phyloP scores from a whole-genome alignment of 345 rosid species.

The Raphanus sativus region DNA sequence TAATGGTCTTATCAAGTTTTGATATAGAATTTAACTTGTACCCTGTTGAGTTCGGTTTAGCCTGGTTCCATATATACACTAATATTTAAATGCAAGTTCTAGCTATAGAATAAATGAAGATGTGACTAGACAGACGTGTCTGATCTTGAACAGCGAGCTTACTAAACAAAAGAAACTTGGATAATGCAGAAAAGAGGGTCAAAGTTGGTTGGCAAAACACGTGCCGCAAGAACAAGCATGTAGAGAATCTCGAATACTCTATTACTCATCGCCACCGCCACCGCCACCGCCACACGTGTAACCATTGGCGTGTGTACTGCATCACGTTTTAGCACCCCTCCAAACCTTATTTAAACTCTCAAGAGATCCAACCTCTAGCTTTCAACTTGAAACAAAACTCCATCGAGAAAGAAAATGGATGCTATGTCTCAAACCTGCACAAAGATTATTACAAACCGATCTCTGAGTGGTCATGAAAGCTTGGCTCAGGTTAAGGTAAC shows the following conservation, averaged over 20 bases:
- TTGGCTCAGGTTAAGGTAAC: background rate
- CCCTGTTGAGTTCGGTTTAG: background rate
- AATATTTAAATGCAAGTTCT: background rate
- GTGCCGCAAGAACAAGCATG: conserved; percentile 11
- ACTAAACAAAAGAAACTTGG: background rate
- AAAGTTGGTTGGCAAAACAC: conserved; percentile 24
- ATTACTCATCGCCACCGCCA: conserved; percentile 21
- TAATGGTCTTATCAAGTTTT: conserved; percentile 23
- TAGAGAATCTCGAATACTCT: conserved; percentile 24
- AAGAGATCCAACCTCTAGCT: background rate
- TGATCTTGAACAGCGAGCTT: conserved; percentile 1
- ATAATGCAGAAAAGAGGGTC: background rate
- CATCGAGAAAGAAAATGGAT: conserved; percentile 14
- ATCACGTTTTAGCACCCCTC: conserved; percentile 6
- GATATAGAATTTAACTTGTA: background rate
- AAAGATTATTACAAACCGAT: conserved; percentile 21
- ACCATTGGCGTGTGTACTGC: conserved; percentile 10
- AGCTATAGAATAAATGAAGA: background rate
- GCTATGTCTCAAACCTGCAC: conserved; percentile 24
- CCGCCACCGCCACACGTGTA: conserved; percentile 29
- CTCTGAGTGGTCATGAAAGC: background rate
- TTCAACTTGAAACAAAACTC: background rate
- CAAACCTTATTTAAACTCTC: conserved; percentile 20
- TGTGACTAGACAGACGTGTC: conserved; percentile 24
- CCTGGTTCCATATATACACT: background rate